These are phyloP conservation scores for Kandelia obovata DNA, from an alignment of 345 rosid species.

Conservation along the genomic window DNA sequence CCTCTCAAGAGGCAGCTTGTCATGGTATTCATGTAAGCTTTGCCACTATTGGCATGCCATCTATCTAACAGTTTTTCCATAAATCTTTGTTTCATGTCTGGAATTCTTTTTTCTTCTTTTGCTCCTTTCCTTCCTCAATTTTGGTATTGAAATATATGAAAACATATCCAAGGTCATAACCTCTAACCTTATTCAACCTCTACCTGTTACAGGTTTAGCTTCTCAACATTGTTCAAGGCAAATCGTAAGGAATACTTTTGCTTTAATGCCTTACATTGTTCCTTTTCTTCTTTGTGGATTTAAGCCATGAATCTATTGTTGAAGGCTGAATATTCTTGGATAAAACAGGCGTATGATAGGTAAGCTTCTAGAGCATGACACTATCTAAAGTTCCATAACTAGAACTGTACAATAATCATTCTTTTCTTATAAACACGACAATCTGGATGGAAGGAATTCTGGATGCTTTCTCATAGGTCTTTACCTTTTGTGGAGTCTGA, in stretches of 20 bases:
- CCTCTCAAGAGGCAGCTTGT: slow-evolving; percentile 30
- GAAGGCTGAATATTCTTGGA: not conserved
- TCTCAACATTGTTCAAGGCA: slow-evolving; percentile 79
- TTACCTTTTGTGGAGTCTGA: not conserved
- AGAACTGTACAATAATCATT: too few species aligned
- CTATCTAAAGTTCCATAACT: too few species aligned
- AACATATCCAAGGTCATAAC: not conserved
- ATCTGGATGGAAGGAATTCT: too few species aligned
- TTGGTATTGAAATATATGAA: not conserved
- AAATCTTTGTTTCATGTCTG: not conserved
- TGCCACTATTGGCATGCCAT: not conserved
- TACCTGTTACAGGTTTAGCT: slow-evolving; percentile 73
- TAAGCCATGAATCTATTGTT: not conserved
- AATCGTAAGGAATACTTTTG: slow-evolving; percentile 53
- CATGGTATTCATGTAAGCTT: slow-evolving; percentile 28
- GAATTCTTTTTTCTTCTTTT: not conserved
- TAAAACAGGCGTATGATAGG: not conserved
- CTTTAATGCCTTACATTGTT: not conserved
- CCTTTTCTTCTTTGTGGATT: not conserved
- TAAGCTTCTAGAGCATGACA: not conserved
- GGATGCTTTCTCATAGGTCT: too few species aligned
- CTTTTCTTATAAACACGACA: too few species aligned
- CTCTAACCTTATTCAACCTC: slow-evolving; percentile 16
- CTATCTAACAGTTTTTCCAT: not conserved
- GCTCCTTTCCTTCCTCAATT: not conserved